These are phyloP conservation scores for Schizosaccharomyces osmophilus DNA, from an alignment of 805 yeast species.

Conservation along the genomic window DNA sequence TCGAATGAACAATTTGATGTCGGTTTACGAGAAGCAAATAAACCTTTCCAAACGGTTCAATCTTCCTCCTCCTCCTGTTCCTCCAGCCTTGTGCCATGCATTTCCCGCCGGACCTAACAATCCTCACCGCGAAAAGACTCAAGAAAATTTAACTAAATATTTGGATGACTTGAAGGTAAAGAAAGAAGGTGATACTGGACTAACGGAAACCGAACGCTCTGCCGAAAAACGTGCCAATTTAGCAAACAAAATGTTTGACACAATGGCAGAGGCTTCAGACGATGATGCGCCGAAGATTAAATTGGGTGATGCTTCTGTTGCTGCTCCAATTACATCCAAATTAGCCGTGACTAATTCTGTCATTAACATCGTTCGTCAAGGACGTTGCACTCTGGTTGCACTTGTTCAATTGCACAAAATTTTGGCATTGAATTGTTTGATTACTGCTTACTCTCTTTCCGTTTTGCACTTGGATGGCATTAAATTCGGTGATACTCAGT, in stretches of 20 bases:
- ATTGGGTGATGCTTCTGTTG: slow-evolving; percentile 95
- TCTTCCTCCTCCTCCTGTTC: slow-evolving; percentile 45
- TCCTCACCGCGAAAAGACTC: slow-evolving; percentile 48
- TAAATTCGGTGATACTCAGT: slow-evolving; percentile 92
- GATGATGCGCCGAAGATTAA: slow-evolving; percentile 77
- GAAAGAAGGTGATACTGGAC: slow-evolving; percentile 30
- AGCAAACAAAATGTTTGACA: slow-evolving; percentile 42
- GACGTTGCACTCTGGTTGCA: slow-evolving; percentile 89
- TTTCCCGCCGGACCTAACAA: slow-evolving; percentile 89
- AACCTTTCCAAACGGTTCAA: slow-evolving; percentile 59
- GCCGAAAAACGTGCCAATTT: slow-evolving; percentile 19
- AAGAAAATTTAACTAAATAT: slow-evolving; percentile 19
- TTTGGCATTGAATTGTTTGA: slow-evolving; percentile 84
- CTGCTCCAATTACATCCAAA: slow-evolving; percentile 95
- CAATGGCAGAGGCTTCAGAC: slow-evolving; percentile 32
- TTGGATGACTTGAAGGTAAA: slow-evolving; percentile 62
- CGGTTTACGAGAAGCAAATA: slow-evolving; percentile 64
- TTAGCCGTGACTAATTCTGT: slow-evolving; percentile 79
- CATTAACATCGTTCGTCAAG: slow-evolving; percentile 83
- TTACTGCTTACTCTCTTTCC: slow-evolving; percentile 84
- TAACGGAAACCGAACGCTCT: slow-evolving; percentile 16
- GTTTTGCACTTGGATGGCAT: slow-evolving; percentile 91
- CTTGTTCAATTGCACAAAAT: slow-evolving; percentile 98
- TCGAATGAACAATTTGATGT: slow-evolving; percentile 35
- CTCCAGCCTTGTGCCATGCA: slow-evolving; percentile 69